Percentiles rank a stretch among this genome's conserved stretches.
These are phyloP conservation scores for Allantophomopsis cytisporea DNA, from an alignment of 2,329 filamentous ascomycete species.

Conservation along the genomic window DNA sequence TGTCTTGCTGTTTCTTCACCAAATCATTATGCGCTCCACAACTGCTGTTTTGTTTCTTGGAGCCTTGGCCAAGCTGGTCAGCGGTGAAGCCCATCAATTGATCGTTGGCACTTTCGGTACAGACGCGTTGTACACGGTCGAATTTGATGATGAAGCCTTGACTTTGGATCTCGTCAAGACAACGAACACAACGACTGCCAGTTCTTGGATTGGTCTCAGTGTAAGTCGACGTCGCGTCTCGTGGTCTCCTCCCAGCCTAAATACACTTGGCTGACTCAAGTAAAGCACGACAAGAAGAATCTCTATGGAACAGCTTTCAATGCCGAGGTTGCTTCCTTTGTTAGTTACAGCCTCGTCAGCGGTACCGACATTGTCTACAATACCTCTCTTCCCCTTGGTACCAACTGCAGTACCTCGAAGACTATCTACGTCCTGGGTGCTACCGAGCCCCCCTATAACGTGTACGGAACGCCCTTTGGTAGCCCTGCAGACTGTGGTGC, in stretches of 20 bases:
- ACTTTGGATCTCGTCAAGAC: conserved; percentile 65
- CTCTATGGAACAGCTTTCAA: conserved; percentile 68
- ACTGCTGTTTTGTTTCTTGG: too few relatives aligned
- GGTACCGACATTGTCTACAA: conserved; percentile 66
- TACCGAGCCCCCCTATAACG: conserved; percentile 61
- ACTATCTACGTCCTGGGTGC: conserved; percentile 82
- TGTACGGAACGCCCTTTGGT: conserved; percentile 89
- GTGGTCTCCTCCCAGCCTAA: background rate
- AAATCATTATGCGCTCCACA: too few relatives aligned
- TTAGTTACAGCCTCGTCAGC: conserved; percentile 60
- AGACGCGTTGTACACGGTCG: conserved; percentile 79
- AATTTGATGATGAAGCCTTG: conserved; percentile 72
- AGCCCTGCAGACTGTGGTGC: conserved; percentile 71
- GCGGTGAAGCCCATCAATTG: conserved; percentile 57
- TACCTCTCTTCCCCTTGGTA: conserved; percentile 60
- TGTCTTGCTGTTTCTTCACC: too few relatives aligned
- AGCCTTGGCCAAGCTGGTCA: conserved; percentile 29
- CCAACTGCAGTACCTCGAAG: conserved; percentile 75
- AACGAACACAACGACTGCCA: conserved; percentile 67
- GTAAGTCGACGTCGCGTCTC: conserved; percentile 32
- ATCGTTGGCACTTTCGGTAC: conserved; percentile 82
- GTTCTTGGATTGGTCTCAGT: conserved; percentile 88
- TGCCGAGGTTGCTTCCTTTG: conserved; percentile 70
- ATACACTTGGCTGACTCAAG: background rate
- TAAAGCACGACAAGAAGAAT: conserved; percentile 64